Conservation (phyloP, 2,329 filamentous ascomycete genomes). For the Ambrosiella xylebori region DNA sequence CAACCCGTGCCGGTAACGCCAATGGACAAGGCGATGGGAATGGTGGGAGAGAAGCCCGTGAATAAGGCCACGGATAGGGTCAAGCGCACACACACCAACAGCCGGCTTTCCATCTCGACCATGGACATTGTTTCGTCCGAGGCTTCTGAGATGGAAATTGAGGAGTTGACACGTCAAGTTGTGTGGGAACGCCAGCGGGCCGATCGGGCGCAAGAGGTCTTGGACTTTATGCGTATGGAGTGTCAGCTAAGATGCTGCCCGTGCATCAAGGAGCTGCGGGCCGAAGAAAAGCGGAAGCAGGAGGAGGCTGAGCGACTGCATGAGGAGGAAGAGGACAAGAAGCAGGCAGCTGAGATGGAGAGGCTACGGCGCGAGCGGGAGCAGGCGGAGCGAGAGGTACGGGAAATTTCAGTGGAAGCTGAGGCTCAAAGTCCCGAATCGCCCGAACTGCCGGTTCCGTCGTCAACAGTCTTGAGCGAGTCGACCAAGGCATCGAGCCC, state of each 20-base stretch:
- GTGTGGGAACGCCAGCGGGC: conserved; percentile 46
- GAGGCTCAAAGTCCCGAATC: background rate
- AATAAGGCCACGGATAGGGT: conserved; percentile 17
- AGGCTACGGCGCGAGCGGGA: conserved; percentile 6
- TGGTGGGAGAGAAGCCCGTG: conserved; percentile 15
- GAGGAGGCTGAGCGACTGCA: background rate
- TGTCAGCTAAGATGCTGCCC: conserved; percentile 51
- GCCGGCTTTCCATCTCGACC: conserved; percentile 29
- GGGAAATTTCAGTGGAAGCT: background rate
- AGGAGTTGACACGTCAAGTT: conserved; percentile 34
- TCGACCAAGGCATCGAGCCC: conserved; percentile 5
- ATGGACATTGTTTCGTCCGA: conserved; percentile 37
- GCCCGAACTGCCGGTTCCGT: conserved; percentile 1
- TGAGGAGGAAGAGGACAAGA: conserved; percentile 5
- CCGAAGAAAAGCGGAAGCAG: conserved; percentile 2
- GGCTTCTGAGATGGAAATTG: conserved; percentile 39
- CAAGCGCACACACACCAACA: conserved; percentile 5
- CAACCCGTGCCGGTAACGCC: background rate
- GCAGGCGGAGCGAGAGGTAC: background rate
- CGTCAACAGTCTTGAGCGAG: background rate
- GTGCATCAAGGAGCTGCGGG: conserved; percentile 11
- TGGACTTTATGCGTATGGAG: conserved; percentile 62
- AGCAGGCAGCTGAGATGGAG: conserved; percentile 13
- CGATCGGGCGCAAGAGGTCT: conserved; percentile 51
- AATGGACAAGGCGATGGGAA: conserved; percentile 10